Evolutionary conservation across 805 yeast species (phyloP).

Genomic region (Wickerhamomyces chaumierensis): DNA sequence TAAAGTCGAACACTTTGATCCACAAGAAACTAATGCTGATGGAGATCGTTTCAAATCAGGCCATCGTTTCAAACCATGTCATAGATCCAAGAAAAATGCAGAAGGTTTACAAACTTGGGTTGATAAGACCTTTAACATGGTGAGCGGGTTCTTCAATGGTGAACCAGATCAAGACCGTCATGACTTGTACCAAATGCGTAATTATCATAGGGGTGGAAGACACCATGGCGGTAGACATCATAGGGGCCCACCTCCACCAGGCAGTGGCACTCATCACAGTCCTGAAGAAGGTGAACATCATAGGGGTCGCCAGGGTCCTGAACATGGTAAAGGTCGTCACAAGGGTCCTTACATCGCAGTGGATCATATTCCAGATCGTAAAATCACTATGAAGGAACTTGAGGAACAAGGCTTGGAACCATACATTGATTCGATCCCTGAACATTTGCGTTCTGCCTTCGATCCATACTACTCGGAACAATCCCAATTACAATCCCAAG

Average conservation of each 20-base stretch:
- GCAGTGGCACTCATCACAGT: no score
- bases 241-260: background rate
- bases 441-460: background rate
- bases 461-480: background rate
- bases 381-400: background rate
- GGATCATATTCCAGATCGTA: background rate
- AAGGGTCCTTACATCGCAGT: no score
- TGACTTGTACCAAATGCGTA: background rate
- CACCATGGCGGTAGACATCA: background rate
- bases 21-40: no score
- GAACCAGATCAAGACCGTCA: background rate
- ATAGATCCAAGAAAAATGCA: constrained; percentile 3
- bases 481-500: no score
- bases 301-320: background rate
- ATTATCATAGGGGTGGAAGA: no score
- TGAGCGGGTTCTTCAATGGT: background rate
- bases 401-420: no score
- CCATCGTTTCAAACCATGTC: constrained; percentile 1
- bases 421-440: background rate
- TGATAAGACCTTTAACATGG: background rate
- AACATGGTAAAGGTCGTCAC: background rate
- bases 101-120: background rate
- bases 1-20: constrained; percentile 1
- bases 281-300: background rate
- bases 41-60: constrained; percentile 2